Evolutionary conservation across 2,329 filamentous ascomycete genomes (phyloP).

Genomic region (Calcarisporium arbuscula): DNA sequence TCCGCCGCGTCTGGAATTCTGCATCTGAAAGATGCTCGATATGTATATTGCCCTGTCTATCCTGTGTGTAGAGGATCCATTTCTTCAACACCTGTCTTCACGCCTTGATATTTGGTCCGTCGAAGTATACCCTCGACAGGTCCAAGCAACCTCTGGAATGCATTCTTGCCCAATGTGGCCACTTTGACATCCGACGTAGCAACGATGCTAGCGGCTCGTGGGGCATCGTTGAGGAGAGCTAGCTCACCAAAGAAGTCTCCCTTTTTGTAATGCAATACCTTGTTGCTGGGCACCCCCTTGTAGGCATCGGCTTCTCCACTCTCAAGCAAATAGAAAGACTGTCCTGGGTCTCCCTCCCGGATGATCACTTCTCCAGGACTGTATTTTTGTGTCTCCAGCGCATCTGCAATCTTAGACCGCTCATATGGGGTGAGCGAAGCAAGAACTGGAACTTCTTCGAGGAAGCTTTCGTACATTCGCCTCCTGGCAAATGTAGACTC

Average conservation of each 20-base stretch:
- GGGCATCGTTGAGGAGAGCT: slow-evolving; percentile 86
- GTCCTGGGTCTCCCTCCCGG: slow-evolving; percentile 81
- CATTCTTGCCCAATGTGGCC: slow-evolving; percentile 84
- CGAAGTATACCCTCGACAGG: slow-evolving; percentile 94
- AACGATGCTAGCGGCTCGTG: slow-evolving; percentile 82
- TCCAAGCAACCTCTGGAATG: slow-evolving; percentile 87
- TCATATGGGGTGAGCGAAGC: slow-evolving; percentile 83
- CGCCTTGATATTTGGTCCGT: slow-evolving; percentile 59
- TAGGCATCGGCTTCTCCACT: slow-evolving; percentile 79
- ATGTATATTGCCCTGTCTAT: no score
- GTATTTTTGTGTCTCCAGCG: slow-evolving; percentile 85
- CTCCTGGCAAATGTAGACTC: slow-evolving; percentile 93
- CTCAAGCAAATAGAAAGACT: slow-evolving; percentile 89
- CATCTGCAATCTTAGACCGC: slow-evolving; percentile 94
- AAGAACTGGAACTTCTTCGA: slow-evolving; percentile 87
- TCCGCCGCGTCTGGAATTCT: no score
- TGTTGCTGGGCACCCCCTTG: slow-evolving; percentile 64
- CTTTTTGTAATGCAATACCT: slow-evolving; percentile 77
- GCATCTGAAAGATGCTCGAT: no score
- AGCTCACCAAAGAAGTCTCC: slow-evolving; percentile 98
- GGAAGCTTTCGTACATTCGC: slow-evolving; percentile 94
- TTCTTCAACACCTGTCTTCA: slow-evolving; percentile 57
- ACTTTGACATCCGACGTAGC: slow-evolving; percentile 86
- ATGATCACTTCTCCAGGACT: slow-evolving; percentile 78
- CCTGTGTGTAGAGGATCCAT: slow-evolving; percentile 56